These are phyloP conservation scores for Exophiala sp. DNA, from an alignment of 2,329 filamentous ascomycete genomes.

Conservation along the genomic window DNA sequence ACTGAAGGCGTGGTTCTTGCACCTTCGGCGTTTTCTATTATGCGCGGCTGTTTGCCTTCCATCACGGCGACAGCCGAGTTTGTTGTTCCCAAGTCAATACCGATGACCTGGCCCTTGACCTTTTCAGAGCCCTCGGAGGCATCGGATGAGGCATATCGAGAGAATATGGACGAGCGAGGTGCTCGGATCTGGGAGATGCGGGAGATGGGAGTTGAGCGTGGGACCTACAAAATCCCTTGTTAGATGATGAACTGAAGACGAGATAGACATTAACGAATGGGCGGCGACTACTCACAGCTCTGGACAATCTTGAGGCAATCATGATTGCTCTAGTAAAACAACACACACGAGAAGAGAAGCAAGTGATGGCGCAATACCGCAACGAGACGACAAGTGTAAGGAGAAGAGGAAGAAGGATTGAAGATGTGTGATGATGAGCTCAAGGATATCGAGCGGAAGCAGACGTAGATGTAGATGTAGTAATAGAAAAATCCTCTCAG, in stretches of 20 bases:
- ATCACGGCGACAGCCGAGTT: conserved; percentile 97
- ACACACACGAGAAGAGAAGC: conserved; percentile 25
- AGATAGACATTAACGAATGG: not conserved
- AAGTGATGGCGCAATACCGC: conserved; percentile 19
- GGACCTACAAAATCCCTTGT: conserved; percentile 52
- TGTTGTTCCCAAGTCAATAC: conserved; percentile 97
- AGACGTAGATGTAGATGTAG: not conserved
- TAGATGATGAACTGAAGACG: conserved; percentile 12
- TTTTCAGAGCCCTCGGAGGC: conserved; percentile 58
- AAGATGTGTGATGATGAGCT: conserved; percentile 17
- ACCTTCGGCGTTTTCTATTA: conserved; percentile 98
- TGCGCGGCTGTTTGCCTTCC: conserved; percentile 92
- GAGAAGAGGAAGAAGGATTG: conserved; percentile 31
- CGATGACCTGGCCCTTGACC: conserved; percentile 92
- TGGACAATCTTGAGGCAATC: conserved; percentile 65
- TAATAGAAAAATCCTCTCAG: not conserved
- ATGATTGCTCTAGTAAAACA: conserved; percentile 39
- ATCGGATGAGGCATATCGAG: conserved; percentile 71
- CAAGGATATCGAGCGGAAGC: conserved; percentile 4
- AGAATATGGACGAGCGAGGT: conserved; percentile 66
- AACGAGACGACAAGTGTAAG: conserved; percentile 6
- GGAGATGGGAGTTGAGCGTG: conserved; percentile 65
- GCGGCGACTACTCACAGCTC: conserved; percentile 59
- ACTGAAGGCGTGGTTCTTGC: conserved; percentile 88
- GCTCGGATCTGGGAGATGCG: conserved; percentile 64